Conservation (phyloP, 1,139 yeast species). For the Yamadazyma dushanensis region DNA sequence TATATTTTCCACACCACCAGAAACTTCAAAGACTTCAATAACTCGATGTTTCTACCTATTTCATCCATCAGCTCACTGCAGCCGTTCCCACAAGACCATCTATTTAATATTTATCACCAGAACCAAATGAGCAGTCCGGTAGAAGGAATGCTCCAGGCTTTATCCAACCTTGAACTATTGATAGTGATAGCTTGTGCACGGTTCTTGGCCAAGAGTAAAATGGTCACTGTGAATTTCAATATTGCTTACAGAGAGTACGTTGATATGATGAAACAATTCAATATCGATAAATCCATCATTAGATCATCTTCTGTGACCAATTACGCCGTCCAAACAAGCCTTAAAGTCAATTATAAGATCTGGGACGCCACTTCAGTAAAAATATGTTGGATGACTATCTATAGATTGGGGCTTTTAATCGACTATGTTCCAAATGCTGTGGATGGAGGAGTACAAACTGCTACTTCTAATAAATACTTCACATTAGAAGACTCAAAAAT, state of each 20-base stretch:
- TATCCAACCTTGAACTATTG: slow-evolving; percentile 70
- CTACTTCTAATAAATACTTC: slow-evolving; percentile 31
- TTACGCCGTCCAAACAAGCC: slow-evolving; percentile 32
- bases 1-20: slow-evolving; percentile 59
- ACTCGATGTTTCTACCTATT: slow-evolving; percentile 49
- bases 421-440: slow-evolving; percentile 35
- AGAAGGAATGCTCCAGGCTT: slow-evolving; percentile 37
- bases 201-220: slow-evolving; percentile 58
- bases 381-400: slow-evolving; percentile 56
- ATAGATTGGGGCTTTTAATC: slow-evolving; percentile 35
- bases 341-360: slow-evolving; percentile 43
- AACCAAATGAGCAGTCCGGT: slow-evolving; percentile 23
- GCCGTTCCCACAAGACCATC: slow-evolving; percentile 35
- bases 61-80: slow-evolving; percentile 22
- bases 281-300: slow-evolving; percentile 27
- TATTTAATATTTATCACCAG: slow-evolving; percentile 26
- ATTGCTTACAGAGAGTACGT: slow-evolving; percentile 76
- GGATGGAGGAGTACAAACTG: slow-evolving; percentile 32
- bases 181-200: slow-evolving; percentile 75
- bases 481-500: slow-evolving; percentile 45
- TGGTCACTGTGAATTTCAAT: slow-evolving; percentile 66
- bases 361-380: slow-evolving; percentile 52
- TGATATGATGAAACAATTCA: slow-evolving; percentile 50
- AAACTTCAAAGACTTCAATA: slow-evolving; percentile 57
- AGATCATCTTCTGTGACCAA: slow-evolving; percentile 35